These are phyloP conservation scores for Karstenula rhodostoma DNA, from an alignment of 2,329 filamentous ascomycete species.

Conservation along the genomic window DNA sequence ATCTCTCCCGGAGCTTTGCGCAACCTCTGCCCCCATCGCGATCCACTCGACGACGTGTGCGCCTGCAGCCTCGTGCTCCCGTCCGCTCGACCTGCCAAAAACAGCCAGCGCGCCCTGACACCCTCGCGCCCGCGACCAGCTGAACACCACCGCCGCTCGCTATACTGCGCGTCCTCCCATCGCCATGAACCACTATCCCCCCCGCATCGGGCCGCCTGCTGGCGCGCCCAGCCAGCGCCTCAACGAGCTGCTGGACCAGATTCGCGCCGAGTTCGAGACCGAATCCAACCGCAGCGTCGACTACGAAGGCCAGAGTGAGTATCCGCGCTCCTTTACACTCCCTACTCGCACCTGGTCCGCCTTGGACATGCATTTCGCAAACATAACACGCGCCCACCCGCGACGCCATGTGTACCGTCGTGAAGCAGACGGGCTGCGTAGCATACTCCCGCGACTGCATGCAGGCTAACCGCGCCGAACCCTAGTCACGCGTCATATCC, in stretches of 20 bases:
- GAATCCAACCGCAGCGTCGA: constrained; percentile 82
- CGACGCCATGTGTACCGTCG: neutral
- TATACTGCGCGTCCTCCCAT: constrained; percentile 10
- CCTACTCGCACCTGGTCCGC: neutral
- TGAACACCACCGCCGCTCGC: constrained; percentile 9
- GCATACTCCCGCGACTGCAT: neutral
- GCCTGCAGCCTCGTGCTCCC: constrained; percentile 19
- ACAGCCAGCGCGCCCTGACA: constrained; percentile 5
- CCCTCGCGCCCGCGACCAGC: constrained; percentile 12
- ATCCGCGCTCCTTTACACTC: neutral
- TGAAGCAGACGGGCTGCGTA: neutral
- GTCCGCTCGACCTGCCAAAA: constrained; percentile 12
- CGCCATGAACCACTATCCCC: constrained; percentile 76
- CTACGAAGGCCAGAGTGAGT: constrained; percentile 93
- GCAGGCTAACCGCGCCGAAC: constrained; percentile 8
- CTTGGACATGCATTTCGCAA: neutral
- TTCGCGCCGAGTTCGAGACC: constrained; percentile 89
- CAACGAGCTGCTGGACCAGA: constrained; percentile 89
- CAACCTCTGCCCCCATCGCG: neutral
- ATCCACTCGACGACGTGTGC: constrained; percentile 5
- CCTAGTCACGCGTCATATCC: constrained; percentile 85
- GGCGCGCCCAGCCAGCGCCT: constrained; percentile 75
- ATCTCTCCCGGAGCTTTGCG: constrained; percentile 4
- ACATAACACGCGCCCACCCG: neutral
- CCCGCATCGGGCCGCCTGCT: constrained; percentile 71